Evolutionary conservation across 2,329 filamentous ascomycete species (phyloP).

Genomic region (Aspergillus texensis): DNA sequence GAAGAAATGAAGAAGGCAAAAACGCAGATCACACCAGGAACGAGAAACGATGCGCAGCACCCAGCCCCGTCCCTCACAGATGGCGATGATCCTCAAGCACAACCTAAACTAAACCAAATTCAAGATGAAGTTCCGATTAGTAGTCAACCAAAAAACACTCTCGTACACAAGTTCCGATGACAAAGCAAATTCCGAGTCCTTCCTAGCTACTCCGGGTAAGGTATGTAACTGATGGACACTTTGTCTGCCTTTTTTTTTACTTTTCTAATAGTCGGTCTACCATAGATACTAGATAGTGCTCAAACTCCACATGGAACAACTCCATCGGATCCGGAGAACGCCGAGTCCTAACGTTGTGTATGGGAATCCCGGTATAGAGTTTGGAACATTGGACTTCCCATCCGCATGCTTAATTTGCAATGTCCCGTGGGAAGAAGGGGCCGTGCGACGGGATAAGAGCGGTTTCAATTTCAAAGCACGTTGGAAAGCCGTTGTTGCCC

Average conservation of each 20-base stretch:
- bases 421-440: not conserved
- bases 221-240: not conserved
- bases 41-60: not conserved
- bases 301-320: not conserved
- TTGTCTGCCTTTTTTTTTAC: not conserved
- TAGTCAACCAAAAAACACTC: not conserved
- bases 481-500: constrained; percentile 2
- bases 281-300: not conserved
- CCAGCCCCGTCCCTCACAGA: not conserved
- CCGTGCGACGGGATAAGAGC: not conserved
- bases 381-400: not conserved
- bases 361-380: not conserved
- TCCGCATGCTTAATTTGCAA: not conserved
- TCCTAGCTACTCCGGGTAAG: not conserved
- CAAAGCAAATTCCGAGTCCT: not conserved
- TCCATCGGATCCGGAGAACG: not conserved
- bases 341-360: not conserved
- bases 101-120: not conserved
- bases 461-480: not conserved
- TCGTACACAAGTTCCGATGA: not conserved
- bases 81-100: constrained; percentile 1
- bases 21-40: constrained; percentile 8
- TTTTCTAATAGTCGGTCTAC: not conserved
- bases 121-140: not conserved
- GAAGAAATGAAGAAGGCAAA: not conserved